These are phyloP conservation scores for Kwoniella shivajii DNA, from an alignment of 1,284 basidiomycete species.

Conservation along the genomic window DNA sequence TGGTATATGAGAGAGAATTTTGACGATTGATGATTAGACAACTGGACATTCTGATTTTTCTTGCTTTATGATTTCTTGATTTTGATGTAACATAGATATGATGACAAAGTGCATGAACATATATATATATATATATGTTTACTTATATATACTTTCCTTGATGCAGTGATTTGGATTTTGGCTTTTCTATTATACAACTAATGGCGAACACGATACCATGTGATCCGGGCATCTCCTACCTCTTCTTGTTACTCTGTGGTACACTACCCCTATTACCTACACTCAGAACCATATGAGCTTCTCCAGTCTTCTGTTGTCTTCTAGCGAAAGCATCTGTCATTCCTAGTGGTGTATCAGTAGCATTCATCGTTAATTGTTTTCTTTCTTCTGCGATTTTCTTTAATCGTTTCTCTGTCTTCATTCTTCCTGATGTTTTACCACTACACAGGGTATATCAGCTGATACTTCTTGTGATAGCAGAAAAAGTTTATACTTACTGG, in stretches of 20 bases:
- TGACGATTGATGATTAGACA: neutral
- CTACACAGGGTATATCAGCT: conserved; percentile 23
- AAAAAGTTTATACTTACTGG: conserved; percentile 59
- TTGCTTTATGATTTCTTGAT: no score
- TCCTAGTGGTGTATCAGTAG: conserved; percentile 87
- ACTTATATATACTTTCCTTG: neutral
- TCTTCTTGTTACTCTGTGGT: conserved; percentile 23
- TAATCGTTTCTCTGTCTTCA: conserved; percentile 90
- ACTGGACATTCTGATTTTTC: no score
- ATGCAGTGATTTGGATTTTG: conserved; percentile 5
- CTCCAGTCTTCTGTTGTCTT: conserved; percentile 85
- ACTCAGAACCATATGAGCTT: conserved; percentile 89
- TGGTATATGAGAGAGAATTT: neutral
- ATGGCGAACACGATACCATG: no score
- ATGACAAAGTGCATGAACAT: neutral
- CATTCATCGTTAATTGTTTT: conserved; percentile 85
- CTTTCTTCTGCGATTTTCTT: conserved; percentile 93
- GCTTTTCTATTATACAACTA: conserved; percentile 2
- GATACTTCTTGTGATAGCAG: neutral
- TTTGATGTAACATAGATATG: no score
- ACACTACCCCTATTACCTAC: conserved; percentile 89
- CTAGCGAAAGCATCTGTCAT: conserved; percentile 89
- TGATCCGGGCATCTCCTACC: neutral
- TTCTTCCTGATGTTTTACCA: conserved; percentile 87
- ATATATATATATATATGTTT: neutral